Evolutionary conservation across 2,329 filamentous ascomycete genomes (phyloP), one percentile per base, ranked within the genome.

Genomic region (Aphanocladium album): DNA sequence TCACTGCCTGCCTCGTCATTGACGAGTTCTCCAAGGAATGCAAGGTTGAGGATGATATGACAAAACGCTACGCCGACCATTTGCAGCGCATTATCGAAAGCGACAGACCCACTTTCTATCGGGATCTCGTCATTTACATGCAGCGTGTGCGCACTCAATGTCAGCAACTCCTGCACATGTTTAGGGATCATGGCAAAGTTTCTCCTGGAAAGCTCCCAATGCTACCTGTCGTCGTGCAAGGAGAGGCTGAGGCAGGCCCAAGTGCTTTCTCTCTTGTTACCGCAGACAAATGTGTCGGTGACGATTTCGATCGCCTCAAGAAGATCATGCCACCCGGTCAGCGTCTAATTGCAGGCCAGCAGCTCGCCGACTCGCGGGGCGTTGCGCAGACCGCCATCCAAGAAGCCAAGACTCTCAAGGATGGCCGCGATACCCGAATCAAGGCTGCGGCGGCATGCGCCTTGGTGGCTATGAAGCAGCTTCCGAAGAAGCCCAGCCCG

Each of bases 101-200:
- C 11, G 91, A 96, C 50, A 86, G 91, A 25, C 93, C 93, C 21
- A 74, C 82, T 8, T 90, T 89, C 70, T 99, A 99, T 72, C 85
- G 90, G 63, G 95, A 99, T 73, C 84, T 99, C 41, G 89, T 95
- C 51, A 95, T 89, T 73, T 96, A 90, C 70, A 84, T 96, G 33
- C 91, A 96, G 70, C 88, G 96, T 55, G 91, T 92, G 17, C 87
- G 95, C 63, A 91, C 93, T 1, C 93, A 97, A 71, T 98, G 93
- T 68, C 89, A 93, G 67, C 91, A 95, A 63, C 79, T 99, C 25
- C 79, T 98, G 62, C 92, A 93, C 70, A 85, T 95, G 56, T 99
- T 99, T 82, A 86, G 92, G 67, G 93, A 98, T 67, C 88, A 92
- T 68, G 92, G 90, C 41, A 93, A 95, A 71, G 87, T 96, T 1